Conservation (phyloP, 1,284 basidiomycete species). For the Ganoderma boninense region DNA sequence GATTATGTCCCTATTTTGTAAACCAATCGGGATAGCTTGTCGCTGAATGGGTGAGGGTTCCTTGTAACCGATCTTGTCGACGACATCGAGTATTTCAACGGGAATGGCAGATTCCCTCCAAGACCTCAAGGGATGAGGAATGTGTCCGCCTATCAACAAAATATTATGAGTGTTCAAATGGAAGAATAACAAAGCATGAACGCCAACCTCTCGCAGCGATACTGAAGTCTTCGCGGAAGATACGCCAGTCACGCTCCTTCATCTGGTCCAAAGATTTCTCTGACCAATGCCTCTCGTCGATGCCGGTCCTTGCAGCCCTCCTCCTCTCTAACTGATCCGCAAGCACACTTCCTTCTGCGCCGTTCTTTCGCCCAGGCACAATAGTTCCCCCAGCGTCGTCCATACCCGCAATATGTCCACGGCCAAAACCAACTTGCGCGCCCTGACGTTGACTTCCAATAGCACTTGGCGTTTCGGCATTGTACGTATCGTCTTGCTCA, state of each 20-base stretch:
- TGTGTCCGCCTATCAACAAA: conserved; percentile 76
- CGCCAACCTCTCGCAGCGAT: conserved; percentile 86
- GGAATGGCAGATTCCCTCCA: conserved; percentile 94
- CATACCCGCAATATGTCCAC: conserved; percentile 85
- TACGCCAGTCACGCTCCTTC: conserved; percentile 98
- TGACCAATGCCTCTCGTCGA: conserved; percentile 96
- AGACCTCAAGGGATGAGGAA: conserved; percentile 91
- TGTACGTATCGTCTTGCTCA: conserved; percentile 89
- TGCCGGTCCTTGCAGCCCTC: conserved; percentile 80
- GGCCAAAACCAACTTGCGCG: conserved; percentile 87
- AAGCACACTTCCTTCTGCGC: conserved; percentile 57
- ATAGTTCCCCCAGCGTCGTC: conserved; percentile 72
- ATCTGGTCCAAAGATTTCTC: conserved; percentile 95
- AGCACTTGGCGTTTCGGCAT: conserved; percentile 69
- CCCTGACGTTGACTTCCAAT: conserved; percentile 76
- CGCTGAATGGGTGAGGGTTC: conserved; percentile 97
- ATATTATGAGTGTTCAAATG: not conserved
- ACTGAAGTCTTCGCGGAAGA: conserved; percentile 98
- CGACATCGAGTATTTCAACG: conserved; percentile 78
- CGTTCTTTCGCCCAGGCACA: conserved; percentile 37
- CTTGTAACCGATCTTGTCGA: conserved; percentile 94
- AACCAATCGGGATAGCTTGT: conserved; percentile 97
- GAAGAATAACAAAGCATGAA: not conserved
- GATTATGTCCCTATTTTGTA: conserved; percentile 96
- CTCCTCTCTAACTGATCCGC: conserved; percentile 85